phyloP scores from a whole-genome alignment of 108 stramenopile genomes.

The Nitzschia palea region DNA sequence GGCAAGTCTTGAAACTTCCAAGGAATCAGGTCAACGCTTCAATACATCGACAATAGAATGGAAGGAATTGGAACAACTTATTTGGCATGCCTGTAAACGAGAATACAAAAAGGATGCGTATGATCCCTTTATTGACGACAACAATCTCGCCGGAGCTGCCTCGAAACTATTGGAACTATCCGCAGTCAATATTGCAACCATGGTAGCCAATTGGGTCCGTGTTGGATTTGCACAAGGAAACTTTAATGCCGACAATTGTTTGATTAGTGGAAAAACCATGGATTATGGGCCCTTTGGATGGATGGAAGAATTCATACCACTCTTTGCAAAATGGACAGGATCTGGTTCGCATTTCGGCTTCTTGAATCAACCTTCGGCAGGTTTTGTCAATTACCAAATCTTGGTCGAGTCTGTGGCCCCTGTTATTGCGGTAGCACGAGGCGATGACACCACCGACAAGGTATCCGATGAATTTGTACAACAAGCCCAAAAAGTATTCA shows the following conservation, averaged over 20 bases:
- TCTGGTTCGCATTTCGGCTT: constrained; percentile 88
- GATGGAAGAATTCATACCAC: constrained; percentile 83
- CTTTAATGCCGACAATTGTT: constrained; percentile 93
- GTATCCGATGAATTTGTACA: constrained; percentile 41
- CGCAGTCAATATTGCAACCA: constrained; percentile 54
- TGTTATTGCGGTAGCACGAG: constrained; percentile 60
- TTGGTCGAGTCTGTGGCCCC: constrained; percentile 74
- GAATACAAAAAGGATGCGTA: constrained; percentile 69
- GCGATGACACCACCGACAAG: constrained; percentile 34
- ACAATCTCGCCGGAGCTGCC: constrained; percentile 57
- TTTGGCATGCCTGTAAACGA: constrained; percentile 85
- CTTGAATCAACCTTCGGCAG: constrained; percentile 85
- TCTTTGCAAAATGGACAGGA: constrained; percentile 86
- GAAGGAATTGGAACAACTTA: constrained; percentile 67
- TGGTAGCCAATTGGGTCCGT: constrained; percentile 88
- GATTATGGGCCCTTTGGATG: constrained; percentile 94
- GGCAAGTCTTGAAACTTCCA: not conserved
- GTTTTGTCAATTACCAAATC: constrained; percentile 77
- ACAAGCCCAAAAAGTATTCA: constrained; percentile 56
- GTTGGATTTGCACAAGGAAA: constrained; percentile 96
- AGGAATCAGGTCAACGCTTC: constrained; percentile 9
- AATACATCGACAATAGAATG: constrained; percentile 50
- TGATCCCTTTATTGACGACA: constrained; percentile 46
- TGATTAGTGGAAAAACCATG: constrained; percentile 86
- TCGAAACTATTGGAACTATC: constrained; percentile 50